Evolutionary conservation across 805 yeast species (phyloP), one percentile per base, ranked within the genome.

Genomic region (Candida sonorensis): DNA sequence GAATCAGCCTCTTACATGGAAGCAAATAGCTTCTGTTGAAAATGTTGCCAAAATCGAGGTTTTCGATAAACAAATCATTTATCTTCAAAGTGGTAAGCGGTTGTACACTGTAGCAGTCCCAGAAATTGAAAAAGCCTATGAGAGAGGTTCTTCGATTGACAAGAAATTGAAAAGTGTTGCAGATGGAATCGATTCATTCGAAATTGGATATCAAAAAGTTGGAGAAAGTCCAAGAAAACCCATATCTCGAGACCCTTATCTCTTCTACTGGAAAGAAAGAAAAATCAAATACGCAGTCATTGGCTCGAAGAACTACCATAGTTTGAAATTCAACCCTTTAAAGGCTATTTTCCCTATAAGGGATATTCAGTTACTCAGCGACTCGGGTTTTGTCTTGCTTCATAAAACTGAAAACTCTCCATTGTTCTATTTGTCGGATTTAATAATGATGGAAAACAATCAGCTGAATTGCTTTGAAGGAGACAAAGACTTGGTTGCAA

Each of bases 191-290:
- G n/a, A n/a, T n/a, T 77, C 70, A 41, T 87, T 83, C 57, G 71
- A 69, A 29, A 61, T 81, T 38, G 95, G 92, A 0, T 70, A 66
- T 19, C 85, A 87, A 50, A 67, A 76, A 76, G 74, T 53, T 65
- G 74, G 40, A 72, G 64, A 26, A 65, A 73, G 67, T 54, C n/a
- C n/a, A n/a, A n/a, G n/a, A n/a, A n/a, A n/a, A n/a, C n/a, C n/a
- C n/a, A n/a, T n/a, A n/a, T n/a, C n/a, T n/a, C n/a, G n/a, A n/a
- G n/a, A n/a, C n/a, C n/a, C n/a, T 57, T 64, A 46, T 57, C 53
- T 31, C 44, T 54, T 79, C 74, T 66, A 80, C 72, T 36, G 68
- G 72, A 50, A 64, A 61, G 37, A 78, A 76, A 17, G 66, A 26
- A 37, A 72, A 64, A 30, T 62, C 48, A 16, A 63, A 60, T 52